Conservation (phyloP, 306 rosid species). For the Vigna reflexopilosa region DNA sequence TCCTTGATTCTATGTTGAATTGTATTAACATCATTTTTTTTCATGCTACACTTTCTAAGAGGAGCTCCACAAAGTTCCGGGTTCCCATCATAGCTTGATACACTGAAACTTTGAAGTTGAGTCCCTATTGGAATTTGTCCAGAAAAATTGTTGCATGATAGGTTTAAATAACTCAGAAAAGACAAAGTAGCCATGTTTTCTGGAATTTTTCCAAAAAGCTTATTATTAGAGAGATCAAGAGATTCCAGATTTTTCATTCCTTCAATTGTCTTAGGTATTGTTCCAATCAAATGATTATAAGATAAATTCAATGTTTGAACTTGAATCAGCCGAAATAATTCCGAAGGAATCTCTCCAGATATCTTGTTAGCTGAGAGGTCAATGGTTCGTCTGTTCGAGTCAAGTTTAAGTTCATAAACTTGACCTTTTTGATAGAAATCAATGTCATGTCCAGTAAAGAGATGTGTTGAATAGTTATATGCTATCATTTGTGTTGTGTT, state of each 20-base stretch:
- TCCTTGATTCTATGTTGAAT: background rate
- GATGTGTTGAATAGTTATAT: accelerated
- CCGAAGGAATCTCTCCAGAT: background rate
- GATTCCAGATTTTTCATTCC: too few species aligned
- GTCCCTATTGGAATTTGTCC: conserved; percentile 1
- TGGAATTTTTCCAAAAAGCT: background rate
- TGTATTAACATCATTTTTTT: background rate
- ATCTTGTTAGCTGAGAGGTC: conserved; percentile 1
- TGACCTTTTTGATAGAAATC: background rate
- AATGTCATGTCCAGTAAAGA: accelerated
- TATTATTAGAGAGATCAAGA: background rate
- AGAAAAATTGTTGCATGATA: background rate
- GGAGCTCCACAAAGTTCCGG: background rate
- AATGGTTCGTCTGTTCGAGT: background rate
- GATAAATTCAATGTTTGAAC: conserved; percentile 24
- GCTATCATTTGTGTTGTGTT: background rate
- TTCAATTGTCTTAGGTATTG: background rate
- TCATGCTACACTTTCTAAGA: background rate
- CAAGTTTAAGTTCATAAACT: background rate
- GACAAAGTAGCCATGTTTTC: background rate
- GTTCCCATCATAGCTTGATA: background rate
- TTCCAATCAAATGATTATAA: background rate
- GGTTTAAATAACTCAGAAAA: background rate
- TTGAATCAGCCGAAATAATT: background rate
- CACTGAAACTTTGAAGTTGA: background rate